phyloP scores from a whole-genome alignment of 257 asterid species.

The Jacaranda copaia region DNA sequence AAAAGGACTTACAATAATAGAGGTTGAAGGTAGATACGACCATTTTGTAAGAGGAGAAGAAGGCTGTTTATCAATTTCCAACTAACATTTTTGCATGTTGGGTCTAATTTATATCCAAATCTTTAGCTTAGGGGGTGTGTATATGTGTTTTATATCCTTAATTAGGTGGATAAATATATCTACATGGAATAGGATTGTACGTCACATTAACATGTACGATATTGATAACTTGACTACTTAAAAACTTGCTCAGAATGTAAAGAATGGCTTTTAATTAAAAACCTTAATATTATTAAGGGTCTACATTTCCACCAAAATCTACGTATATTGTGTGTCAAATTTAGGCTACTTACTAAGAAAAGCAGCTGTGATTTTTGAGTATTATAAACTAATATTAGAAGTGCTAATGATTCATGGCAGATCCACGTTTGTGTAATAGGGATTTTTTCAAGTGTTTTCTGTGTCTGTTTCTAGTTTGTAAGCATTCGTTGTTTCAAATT shows the following conservation, averaged over 20 bases:
- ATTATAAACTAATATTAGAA: background rate
- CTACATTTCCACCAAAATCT: constrained; percentile 25
- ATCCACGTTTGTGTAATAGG: constrained; percentile 13
- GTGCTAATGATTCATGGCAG: constrained; percentile 23
- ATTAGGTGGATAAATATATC: constrained; percentile 40
- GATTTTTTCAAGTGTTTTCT: background rate
- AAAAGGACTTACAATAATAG: constrained; percentile 31
- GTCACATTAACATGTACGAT: constrained; percentile 25
- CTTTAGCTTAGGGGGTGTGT: no score
- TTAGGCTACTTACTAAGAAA: constrained; percentile 41
- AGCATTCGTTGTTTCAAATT: background rate
- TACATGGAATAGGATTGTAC: background rate
- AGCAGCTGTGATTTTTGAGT: constrained; percentile 31
- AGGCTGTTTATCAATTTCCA: constrained; percentile 59
- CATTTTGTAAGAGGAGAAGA: constrained; percentile 40
- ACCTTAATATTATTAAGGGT: constrained; percentile 22
- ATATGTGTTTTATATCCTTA: no score
- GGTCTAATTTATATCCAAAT: constrained; percentile 39
- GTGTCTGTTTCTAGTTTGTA: background rate
- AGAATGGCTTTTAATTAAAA: no score
- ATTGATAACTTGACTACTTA: constrained; percentile 14
- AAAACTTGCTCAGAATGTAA: constrained; percentile 31
- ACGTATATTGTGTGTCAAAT: background rate
- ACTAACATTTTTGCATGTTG: constrained; percentile 44
- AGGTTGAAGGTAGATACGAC: constrained; percentile 77